Base-by-base conservation (phyloP, 2,329 filamentous ascomycete species). In the Sclerotinia nivalis region DNA sequence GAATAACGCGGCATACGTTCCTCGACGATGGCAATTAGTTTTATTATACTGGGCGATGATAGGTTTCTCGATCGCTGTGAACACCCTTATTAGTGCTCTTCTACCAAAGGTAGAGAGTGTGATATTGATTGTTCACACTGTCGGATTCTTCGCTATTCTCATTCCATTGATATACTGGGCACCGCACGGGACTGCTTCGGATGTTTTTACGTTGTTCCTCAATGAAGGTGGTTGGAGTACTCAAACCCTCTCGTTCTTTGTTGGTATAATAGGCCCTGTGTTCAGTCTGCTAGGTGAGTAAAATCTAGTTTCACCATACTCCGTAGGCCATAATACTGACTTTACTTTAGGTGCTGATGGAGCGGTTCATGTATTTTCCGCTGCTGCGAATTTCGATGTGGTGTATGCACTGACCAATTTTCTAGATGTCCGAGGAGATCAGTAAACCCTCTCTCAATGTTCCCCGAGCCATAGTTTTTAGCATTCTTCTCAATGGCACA, bases 401-500 rank as follows among this genome's bases (percentile, higher is more conserved):
- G 6, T 25, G 5, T 34, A 22, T 7, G 58, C 28, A 31, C 34
- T 55, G 7, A 55, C 7, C 8, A 5, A 13, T 28, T 28, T 28
- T 54, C 4, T 18, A 66, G 62, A 69, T 69, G 68, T 64, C 68
- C 9, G 68, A 69, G 37, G 68, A 69, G 34, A 62, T 69, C 22
- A 34, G 31, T 15, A 55, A 58, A 40, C 58, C 68, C 10, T 64
- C 68, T 22, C 20, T 47, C 12, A 49, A 55, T 20, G 49, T 69
- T 50, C 68, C 68, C 31, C 34, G 60, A 20, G 58, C 60, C 1
- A 84, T 86, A 71, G 78, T 86, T 18, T 80, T 80, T 50, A 82
- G 81, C 5, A 79, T 83, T 61, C 65, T 81, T 22, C 78, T 85
- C 70, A 86, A 86, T 70, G 84, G 83, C 4, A 73, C 73, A 2